phyloP scores from a whole-genome alignment of 306 rosid species.

The Acacia melanoxylon region DNA sequence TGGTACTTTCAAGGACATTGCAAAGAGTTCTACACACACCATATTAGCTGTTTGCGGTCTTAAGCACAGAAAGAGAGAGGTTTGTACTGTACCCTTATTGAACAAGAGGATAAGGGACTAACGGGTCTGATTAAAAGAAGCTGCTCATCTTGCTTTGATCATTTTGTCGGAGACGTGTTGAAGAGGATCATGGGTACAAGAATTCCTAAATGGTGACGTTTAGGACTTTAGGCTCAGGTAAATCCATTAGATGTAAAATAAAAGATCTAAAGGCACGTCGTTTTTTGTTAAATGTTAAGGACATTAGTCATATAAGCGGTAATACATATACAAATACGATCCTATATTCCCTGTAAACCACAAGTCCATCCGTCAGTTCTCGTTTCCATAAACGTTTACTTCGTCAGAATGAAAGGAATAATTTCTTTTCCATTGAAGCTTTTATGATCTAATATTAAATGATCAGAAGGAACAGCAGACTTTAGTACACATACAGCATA shows the following conservation, averaged over 20 bases:
- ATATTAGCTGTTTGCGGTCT: conserved; percentile 76
- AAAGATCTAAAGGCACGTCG: conserved; percentile 17
- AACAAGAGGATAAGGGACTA: conserved; percentile 52
- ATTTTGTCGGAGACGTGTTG: conserved; percentile 67
- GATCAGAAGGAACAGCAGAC: conserved; percentile 43
- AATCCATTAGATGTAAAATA: too few relatives aligned
- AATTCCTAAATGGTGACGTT: conserved; percentile 59
- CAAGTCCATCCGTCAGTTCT: neutral
- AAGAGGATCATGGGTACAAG: conserved; percentile 60
- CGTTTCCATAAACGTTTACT: neutral
- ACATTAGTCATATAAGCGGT: conserved; percentile 47
- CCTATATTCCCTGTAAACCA: neutral
- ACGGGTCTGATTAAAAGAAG: conserved; percentile 66
- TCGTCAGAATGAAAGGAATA: neutral
- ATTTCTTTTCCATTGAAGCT: conserved; percentile 21
- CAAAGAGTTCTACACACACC: conserved; percentile 59
- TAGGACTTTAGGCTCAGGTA: conserved; percentile 51
- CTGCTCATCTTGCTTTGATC: conserved; percentile 85
- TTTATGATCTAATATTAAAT: conserved; percentile 46
- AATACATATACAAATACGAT: conserved; percentile 27
- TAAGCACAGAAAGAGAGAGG: conserved; percentile 62
- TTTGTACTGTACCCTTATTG: conserved; percentile 57
- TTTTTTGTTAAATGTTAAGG: conserved; percentile 42
- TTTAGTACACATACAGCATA: conserved; percentile 57
- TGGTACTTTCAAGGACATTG: conserved; percentile 50